Evolutionary conservation across 768 basidiomycete genomes (phyloP), one percentile per base, ranked within the genome.

Genomic region (Daedalea quercina): DNA sequence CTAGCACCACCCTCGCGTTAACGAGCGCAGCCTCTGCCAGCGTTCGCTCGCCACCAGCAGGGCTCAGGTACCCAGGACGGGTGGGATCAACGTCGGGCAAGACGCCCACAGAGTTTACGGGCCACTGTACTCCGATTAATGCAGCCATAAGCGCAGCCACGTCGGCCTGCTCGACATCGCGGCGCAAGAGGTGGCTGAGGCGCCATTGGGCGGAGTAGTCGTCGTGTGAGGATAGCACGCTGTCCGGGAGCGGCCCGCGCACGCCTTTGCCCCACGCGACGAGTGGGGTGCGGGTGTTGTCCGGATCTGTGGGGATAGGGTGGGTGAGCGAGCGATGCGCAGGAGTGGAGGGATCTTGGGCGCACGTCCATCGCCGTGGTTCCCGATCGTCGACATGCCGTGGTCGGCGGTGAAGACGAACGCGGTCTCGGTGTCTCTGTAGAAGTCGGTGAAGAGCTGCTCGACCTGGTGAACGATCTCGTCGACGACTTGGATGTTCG

Each of bases 381-480:
- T 93, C 12, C 91, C 91, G 50, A 90, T 85, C 28, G 74, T 78
- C 3, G 87, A 88, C 91, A 94, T 94, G 9, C 91, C 91, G 63
- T 94, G 91, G 65, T 94, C 91, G 0, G 91, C 88, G 2, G 87
- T 93, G 64, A 90, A 93, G 28, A 93, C 68, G 62, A 77, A 92
- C 54, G 78, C 79, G 0, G 89, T 91, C 51, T 85, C 79, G 20
- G 80, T 70, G 53, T 89, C 85, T 28, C 70, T 60, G 60, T 82
- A 93, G 63, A 87, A 92, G 3, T 79, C 71, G 0, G 67, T 64
- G 20, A 93, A 63, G 2, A 90, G 72, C 34, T 68, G 59, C 56
- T 90, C 87, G 1, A 85, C 81, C 50, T 80, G 73, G 31, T 72
- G 72, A 24, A 91, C 87, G 56, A 94, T 84, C 47, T 68, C 60